Conservation (phyloP, 2,329 filamentous ascomycete species). For the Aureobasidium sp. region DNA sequence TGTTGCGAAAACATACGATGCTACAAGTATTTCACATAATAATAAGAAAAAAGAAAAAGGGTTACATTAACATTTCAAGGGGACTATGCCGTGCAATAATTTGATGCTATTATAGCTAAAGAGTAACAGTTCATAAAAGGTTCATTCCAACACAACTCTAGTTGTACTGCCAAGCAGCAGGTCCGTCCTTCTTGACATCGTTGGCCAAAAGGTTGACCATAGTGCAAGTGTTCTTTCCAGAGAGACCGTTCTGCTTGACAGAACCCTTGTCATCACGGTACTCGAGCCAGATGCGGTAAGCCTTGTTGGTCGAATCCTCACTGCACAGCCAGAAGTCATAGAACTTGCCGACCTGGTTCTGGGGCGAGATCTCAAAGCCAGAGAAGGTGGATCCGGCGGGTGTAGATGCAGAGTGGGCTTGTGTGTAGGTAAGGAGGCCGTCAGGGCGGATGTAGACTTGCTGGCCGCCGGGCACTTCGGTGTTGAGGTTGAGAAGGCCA, state of each 20-base stretch:
- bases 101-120: not conserved
- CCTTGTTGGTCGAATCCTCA: constrained; percentile 20
- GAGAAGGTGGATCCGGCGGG: constrained; percentile 23
- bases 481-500: constrained; percentile 20
- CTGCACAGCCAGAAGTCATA: constrained; percentile 21
- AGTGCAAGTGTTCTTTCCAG: constrained; percentile 19
- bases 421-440: constrained; percentile 27
- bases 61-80: too few relatives aligned
- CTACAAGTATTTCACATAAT: too few relatives aligned
- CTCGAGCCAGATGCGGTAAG: constrained; percentile 11
- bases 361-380: constrained; percentile 22
- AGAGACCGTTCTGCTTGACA: constrained; percentile 18
- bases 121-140: not conserved
- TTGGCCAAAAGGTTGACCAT: constrained; percentile 21
- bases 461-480: constrained; percentile 27
- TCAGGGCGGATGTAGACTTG: constrained; percentile 27
- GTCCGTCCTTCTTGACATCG: constrained; percentile 14
- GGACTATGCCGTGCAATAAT: too few relatives aligned
- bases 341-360: constrained; percentile 2
- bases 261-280: constrained; percentile 19
- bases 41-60: too few relatives aligned
- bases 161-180: constrained; percentile 24
- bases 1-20: too few relatives aligned
- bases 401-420: constrained; percentile 23
- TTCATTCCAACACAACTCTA: constrained; percentile 3